These are phyloP conservation scores for Pseudocercospora musae DNA, from an alignment of 2,329 filamentous ascomycete genomes.

Conservation along the genomic window DNA sequence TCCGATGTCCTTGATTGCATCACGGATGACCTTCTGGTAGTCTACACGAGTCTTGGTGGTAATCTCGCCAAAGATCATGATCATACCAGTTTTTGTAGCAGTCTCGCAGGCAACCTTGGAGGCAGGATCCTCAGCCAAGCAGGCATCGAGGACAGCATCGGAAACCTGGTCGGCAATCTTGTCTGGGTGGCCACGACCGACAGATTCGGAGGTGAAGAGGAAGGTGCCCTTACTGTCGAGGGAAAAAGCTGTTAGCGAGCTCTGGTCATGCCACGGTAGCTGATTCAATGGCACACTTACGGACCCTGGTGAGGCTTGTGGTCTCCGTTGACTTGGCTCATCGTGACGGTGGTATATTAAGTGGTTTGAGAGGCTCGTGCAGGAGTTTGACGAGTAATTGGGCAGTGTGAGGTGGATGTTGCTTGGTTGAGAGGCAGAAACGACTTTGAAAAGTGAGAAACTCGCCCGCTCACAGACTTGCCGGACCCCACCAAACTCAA, in stretches of 20 bases:
- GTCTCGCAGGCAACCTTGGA: slow-evolving; percentile 99
- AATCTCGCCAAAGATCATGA: slow-evolving; percentile 99
- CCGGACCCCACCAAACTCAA: not conserved
- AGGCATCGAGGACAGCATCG: slow-evolving; percentile 97
- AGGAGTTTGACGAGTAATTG: not conserved
- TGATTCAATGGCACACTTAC: slow-evolving; percentile 15
- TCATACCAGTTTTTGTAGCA: slow-evolving; percentile 98
- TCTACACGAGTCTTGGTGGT: slow-evolving; percentile 93
- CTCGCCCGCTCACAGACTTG: not conserved
- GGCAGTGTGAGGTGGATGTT: not conserved
- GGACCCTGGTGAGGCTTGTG: slow-evolving; percentile 15
- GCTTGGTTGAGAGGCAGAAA: not conserved
- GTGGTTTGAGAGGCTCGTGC: not conserved
- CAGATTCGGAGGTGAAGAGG: slow-evolving; percentile 51
- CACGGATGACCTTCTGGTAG: slow-evolving; percentile 96
- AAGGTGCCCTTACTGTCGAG: slow-evolving; percentile 24
- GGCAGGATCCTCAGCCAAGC: slow-evolving; percentile 86
- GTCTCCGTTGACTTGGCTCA: slow-evolving; percentile 16
- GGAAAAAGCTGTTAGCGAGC: slow-evolving; percentile 10
- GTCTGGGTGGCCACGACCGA: slow-evolving; percentile 42
- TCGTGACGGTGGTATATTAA: slow-evolving; percentile 1
- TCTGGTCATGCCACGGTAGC: not conserved
- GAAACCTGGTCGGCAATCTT: slow-evolving; percentile 77
- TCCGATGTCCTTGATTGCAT: slow-evolving; percentile 95
- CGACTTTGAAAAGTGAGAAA: not conserved